Conservation (phyloP, 2,329 filamentous ascomycete genomes). For the Xylaria sp. region DNA sequence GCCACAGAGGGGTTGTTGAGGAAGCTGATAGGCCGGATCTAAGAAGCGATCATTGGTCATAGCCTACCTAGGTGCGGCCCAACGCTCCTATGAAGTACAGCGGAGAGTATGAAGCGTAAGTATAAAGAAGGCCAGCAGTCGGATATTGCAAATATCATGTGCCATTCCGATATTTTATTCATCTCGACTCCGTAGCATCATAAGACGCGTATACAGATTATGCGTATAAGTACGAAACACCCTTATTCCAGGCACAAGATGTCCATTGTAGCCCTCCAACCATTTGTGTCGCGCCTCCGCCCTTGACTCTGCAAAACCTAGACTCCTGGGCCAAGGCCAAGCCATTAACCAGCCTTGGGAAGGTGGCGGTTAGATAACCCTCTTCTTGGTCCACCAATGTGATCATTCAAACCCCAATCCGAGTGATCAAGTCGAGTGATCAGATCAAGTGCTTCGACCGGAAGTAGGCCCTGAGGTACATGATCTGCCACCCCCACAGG, state of each 20-base stretch:
- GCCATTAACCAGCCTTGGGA: conserved; percentile 3
- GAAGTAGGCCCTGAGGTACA: conserved; percentile 98
- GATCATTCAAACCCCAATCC: background rate
- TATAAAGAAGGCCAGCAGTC: background rate
- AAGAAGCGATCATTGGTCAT: too few species aligned
- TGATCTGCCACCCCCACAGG: conserved; percentile 94
- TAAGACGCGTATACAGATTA: conserved; percentile 34
- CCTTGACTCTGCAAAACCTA: conserved; percentile 11
- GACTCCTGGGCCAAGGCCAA: conserved; percentile 12
- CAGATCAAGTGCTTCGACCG: conserved; percentile 56
- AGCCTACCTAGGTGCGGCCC: too few species aligned
- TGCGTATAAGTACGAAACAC: conserved; percentile 35
- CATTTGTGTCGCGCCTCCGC: conserved; percentile 15
- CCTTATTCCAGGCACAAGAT: conserved; percentile 21
- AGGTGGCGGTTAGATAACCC: conserved; percentile 2
- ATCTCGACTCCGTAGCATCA: conserved; percentile 28
- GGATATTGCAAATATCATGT: conserved; percentile 11
- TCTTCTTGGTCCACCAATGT: background rate
- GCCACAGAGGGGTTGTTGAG: background rate
- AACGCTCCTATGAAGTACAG: background rate
- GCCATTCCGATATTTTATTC: conserved; percentile 23
- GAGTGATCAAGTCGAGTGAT: conserved; percentile 3
- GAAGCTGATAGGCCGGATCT: too few species aligned
- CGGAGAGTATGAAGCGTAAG: background rate
- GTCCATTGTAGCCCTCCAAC: conserved; percentile 17